Conservation (phyloP, 2,329 filamentous ascomycete genomes). For the Fusarium bactridioides region DNA sequence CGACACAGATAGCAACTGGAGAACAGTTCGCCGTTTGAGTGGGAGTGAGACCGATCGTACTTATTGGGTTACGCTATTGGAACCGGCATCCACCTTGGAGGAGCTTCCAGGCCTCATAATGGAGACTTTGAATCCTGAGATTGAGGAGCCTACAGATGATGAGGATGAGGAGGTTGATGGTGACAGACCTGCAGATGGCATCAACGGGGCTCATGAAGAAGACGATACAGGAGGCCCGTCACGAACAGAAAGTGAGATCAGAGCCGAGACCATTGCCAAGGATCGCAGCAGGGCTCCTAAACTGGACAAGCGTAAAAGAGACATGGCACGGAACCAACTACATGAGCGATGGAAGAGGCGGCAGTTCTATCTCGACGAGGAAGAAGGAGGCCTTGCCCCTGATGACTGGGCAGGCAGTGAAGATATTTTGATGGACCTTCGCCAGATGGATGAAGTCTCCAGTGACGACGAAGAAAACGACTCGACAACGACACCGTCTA, state of each 20-base stretch:
- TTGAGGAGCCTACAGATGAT: constrained; percentile 42
- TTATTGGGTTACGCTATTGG: constrained; percentile 55
- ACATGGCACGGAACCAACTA: constrained; percentile 61
- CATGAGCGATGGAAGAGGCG: constrained; percentile 79
- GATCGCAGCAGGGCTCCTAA: constrained; percentile 48
- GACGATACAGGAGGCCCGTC: constrained; percentile 43
- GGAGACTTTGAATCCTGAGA: constrained; percentile 42
- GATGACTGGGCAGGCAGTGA: constrained; percentile 69
- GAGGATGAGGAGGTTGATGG: constrained; percentile 41
- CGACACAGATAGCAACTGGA: constrained; percentile 49
- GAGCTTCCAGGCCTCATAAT: constrained; percentile 53
- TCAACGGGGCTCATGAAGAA: constrained; percentile 37
- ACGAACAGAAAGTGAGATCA: constrained; percentile 53
- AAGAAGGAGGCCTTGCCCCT: constrained; percentile 76
- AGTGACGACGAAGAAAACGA: constrained; percentile 50
- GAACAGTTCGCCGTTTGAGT: constrained; percentile 44
- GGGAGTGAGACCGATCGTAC: constrained; percentile 47
- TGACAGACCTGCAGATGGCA: constrained; percentile 31
- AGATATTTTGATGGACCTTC: constrained; percentile 58
- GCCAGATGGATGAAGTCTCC: constrained; percentile 51
- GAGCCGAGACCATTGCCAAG: constrained; percentile 48
- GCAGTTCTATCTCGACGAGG: constrained; percentile 84
- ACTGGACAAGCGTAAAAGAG: constrained; percentile 51
- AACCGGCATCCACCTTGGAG: constrained; percentile 55
- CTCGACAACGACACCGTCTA: constrained; percentile 72